Evolutionary conservation across 768 basidiomycete genomes (phyloP).

Genomic region (Hericium coralloides): DNA sequence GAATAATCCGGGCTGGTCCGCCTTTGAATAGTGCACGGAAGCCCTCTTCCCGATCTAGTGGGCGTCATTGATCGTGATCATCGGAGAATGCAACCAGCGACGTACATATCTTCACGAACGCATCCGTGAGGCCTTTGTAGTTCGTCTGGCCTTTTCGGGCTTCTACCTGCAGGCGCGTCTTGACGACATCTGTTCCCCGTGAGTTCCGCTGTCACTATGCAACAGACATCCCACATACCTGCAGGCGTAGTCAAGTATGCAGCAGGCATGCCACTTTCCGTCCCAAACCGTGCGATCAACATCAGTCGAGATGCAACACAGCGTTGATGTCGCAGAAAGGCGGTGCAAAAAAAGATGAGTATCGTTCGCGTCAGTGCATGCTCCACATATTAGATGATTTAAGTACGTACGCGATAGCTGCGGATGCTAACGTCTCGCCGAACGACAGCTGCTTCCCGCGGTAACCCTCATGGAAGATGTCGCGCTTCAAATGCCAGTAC

Average conservation of each 20-base stretch:
- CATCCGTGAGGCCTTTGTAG: conserved; percentile 87
- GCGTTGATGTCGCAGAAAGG: not conserved
- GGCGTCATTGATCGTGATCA: not conserved
- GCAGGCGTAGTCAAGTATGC: conserved; percentile 90
- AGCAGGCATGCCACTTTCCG: conserved; percentile 89
- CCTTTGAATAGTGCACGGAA: conserved; percentile 88
- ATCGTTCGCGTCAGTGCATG: conserved; percentile 2
- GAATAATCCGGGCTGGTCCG: conserved; percentile 77
- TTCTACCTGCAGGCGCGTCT: conserved; percentile 93
- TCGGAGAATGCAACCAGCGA: conserved; percentile 12
- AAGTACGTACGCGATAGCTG: conserved; percentile 66
- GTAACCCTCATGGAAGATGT: conserved; percentile 92
- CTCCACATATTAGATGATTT: not conserved
- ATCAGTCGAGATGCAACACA: not conserved
- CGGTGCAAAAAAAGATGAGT: too few relatives aligned
- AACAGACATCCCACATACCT: conserved; percentile 33
- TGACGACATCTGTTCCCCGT: conserved; percentile 73
- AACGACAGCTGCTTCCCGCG: conserved; percentile 91
- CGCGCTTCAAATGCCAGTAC: conserved; percentile 86
- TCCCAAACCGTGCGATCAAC: not conserved
- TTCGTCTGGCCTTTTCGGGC: conserved; percentile 83
- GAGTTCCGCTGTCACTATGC: conserved; percentile 6
- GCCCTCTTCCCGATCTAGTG: conserved; percentile 77
- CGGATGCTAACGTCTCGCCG: conserved; percentile 77
- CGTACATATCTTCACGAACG: conserved; percentile 84